Base-by-base conservation (phyloP, 2,329 filamentous ascomycete species). In the Alternaria sp. region DNA sequence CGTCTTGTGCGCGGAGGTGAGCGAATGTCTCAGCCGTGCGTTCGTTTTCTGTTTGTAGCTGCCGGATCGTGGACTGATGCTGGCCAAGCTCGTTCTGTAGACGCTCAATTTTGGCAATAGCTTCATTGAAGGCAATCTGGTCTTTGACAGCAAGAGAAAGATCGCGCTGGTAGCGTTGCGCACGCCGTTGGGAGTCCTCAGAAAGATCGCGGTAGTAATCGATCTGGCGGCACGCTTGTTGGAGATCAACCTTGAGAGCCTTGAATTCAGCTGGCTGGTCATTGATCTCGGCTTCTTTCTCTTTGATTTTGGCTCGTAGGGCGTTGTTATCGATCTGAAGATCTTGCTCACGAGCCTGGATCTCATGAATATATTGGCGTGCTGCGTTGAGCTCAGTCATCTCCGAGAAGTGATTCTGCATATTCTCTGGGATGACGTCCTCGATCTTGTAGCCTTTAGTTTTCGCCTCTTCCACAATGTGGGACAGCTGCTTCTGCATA, bases 241-340 rank as follows among this genome's bases (percentile, higher is more conserved):
- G 60, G 10, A 71, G 59, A 28, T 72, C 70, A n/a, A 69, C 51
- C 44, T 61, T 43, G 12, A 66, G 51, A 46, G 52, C 43, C 38
- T 65, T 54, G 49, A 67, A 61, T 3, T 70, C 65, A 2, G 49
- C 62, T 2, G 66, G 65, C 28, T 66, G 51, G 25, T 70, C 44
- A 25, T 64, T 54, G 9, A 69, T 54, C 34, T 67, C 62, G 14
- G 53, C 18, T 48, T 71, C 61, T 38, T 66, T 68, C 11, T 59
- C 49, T 32, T 57, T 41, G n/a, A 73, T 20, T 7, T 66, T 50
- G 8, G 54, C 34, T n/a, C 30, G 32, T 10, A 72, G 12, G 5
- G 44, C 14, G 3, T 40, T 44, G 11, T 66, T 68, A 2, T 60
- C 43, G 10, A 51, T 51, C 27, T 59, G 57, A 3, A 70, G 50